Evolutionary conservation across 306 rosid species (phyloP), one percentile per base, ranked within the genome.

Genomic region (Lupinus albus): DNA sequence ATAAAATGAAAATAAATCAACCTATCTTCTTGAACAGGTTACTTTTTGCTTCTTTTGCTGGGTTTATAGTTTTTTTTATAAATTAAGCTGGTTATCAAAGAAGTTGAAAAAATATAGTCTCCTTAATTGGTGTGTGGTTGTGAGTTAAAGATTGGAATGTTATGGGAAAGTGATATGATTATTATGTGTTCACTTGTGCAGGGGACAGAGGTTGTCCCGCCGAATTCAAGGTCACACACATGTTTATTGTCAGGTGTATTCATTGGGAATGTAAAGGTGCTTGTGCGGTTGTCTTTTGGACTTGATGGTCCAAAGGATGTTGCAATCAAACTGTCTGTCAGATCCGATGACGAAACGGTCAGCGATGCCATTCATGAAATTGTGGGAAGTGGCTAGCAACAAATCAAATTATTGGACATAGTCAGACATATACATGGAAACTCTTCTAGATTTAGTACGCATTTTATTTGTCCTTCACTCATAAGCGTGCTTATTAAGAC

Each of bases 301-400:
- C 84, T 90, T 13, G 97, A 93, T 70, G 89, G 92, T 67, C 80
- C 96, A 13, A 90, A 82, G 82, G 96, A 93, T 66, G 99, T 93
- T 54, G 96, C 99, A 0, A 90, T 90, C 97, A 93, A 90, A 82
- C 87, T 93, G 75, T 69, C 91, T 0, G 99, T 86, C 21, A 84
- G 97, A 82, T 90, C 99, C 0, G 91, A 86, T 16, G 96, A 88
- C 49, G 96, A 69, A 68, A 49, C 70, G 2, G 92, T 90, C 64
- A 88, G 99, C 4, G 88, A 85, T 68, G 81, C 90, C 83, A 88
- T 93, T 45, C 97, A 93, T 42, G 99, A 86, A 79, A 86, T 93
- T 61, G 96, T 93, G 73, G 96, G 89, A 25, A 85, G 97, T 73
- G 99, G 99, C 73, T 93, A 93, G 87, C 74, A n/a, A n/a, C n/a